Base-by-base conservation (phyloP, 2,329 filamentous ascomycete genomes). In the Ophiostoma triangulosporum region DNA sequence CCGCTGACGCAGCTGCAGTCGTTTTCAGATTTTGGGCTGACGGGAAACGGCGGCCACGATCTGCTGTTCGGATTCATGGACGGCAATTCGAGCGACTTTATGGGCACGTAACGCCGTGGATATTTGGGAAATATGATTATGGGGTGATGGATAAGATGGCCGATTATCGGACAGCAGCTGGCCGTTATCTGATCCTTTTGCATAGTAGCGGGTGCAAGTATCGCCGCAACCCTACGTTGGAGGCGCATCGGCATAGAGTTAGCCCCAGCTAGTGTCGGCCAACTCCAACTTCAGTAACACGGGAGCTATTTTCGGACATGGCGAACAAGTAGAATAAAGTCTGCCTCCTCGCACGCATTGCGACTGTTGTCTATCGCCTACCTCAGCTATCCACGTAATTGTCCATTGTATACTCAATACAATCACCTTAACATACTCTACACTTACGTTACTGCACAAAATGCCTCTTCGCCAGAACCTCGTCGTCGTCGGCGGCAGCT, bases 401-500 rank as follows among this genome's bases (percentile, higher is more conserved):
- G n/a, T n/a, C n/a, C n/a, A n/a, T n/a, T n/a, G n/a, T n/a, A n/a
- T n/a, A n/a, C n/a, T n/a, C n/a, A n/a, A n/a, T n/a, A n/a, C n/a
- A n/a, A n/a, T n/a, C n/a, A n/a, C n/a, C n/a, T n/a, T n/a, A n/a
- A n/a, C n/a, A n/a, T n/a, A n/a, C n/a, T n/a, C n/a, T n/a, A n/a
- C n/a, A n/a, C n/a, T n/a, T n/a, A n/a, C n/a, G n/a, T n/a, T n/a
- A n/a, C n/a, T n/a, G n/a, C n/a, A n/a, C 49, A 35, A 32, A 20
- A 55, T 55, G 53, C 31, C 53, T 22, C 29, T 43, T 11, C 54
- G 40, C n/a, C 48, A 40, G 29, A 58, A 56, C 32, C 36, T 58
- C 4, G 53, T 58, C 12, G 55, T 58, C 26, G 55, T 58, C 15
- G 57, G 57, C 48, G 57, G 57, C 31, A 55, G 52, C 48, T 58